A percentile compares a stretch with the other conserved stretches of the same genome.
Conservation (phyloP, 805 yeast species). For the Wickerhamiella dianesei region DNA sequence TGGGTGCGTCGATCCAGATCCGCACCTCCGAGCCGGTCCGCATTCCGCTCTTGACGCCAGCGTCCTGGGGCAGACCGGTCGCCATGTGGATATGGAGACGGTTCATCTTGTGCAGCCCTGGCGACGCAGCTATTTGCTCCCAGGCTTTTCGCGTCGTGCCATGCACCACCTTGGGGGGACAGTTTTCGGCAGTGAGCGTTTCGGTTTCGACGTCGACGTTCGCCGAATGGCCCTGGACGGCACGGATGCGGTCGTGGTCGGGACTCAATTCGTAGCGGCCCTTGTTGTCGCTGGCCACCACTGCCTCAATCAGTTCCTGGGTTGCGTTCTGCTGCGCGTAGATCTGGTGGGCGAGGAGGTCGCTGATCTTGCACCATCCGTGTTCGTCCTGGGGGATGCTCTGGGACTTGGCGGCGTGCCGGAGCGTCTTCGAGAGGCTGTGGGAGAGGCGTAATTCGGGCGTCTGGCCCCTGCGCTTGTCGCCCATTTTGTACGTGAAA, state of each 20-base stretch:
- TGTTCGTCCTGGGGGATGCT: conserved; percentile 44
- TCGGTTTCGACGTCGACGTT: conserved; percentile 32
- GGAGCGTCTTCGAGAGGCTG: conserved; percentile 55
- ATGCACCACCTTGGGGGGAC: conserved; percentile 54
- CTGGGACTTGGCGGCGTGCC: conserved; percentile 77
- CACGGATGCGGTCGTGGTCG: conserved; percentile 41
- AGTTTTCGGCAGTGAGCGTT: conserved; percentile 26
- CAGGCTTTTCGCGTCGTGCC: conserved; percentile 54
- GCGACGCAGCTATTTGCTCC: conserved; percentile 32
- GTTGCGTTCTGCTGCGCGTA: conserved; percentile 45
- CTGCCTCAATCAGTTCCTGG: conserved; percentile 39
- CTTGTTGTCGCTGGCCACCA: conserved; percentile 58
- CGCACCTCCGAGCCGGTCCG: conserved; percentile 41
- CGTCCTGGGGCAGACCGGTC: conserved; percentile 35
- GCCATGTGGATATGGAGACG: conserved; percentile 86
- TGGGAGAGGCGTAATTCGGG: conserved; percentile 36
- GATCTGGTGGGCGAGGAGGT: conserved; percentile 42
- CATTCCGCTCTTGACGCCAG: conserved; percentile 56
- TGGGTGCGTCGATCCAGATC: conserved; percentile 47
- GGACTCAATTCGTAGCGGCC: conserved; percentile 45
- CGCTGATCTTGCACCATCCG: conserved; percentile 51
- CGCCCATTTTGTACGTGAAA: not conserved
- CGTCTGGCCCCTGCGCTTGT: not conserved
- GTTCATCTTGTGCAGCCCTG: conserved; percentile 53
- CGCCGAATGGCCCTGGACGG: conserved; percentile 87